Evolutionary conservation across 768 basidiomycete species (phyloP), one percentile per base, ranked within the genome.

Genomic region (Mycena venus): DNA sequence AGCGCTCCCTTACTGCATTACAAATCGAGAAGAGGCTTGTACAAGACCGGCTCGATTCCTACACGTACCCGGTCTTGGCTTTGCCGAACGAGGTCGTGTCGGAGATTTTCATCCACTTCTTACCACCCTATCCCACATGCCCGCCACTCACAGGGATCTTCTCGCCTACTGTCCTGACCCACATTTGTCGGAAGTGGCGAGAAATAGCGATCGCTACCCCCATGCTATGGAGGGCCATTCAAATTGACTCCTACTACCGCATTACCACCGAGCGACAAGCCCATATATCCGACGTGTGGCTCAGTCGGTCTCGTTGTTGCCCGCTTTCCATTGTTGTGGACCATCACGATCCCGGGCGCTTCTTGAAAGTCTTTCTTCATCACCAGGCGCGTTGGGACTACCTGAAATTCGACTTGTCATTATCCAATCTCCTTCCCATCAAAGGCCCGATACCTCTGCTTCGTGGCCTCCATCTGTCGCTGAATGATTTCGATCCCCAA

Each of bases 101-200:
- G 21, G 53, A 71, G 19, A 34, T 63, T 11, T 71, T 71, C 23
- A 6, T 55, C 6, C 62, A 58, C 10, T 56, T 44, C 38, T n/a
- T 71, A 3, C 70, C 69, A 23, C 14, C 21, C 12, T 70, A 70
- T 21, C 69, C 69, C 7, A 21, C 31, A 27, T 63, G 61, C 14
- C 69, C 53, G 0, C 60, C 61, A 2, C 36, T 25, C 6, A 29
- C 7, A 2, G 61, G 69, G 2, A 27, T 2, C 23, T 4, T 2
- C 1, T 71, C 70, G 14, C 70, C 70, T 2, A 56, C 29, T 4
- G 21, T 64, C 7, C n/a, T 71, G 4, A 47, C 36, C 12, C 70
- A 71, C 2, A 55, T 71, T 29, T 71, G 70, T 25, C 36, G 60
- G 4, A 10, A 17, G n/a, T 71, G 70, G 61, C 32, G 70, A 17